Evolutionary conservation across 2,329 filamentous ascomycete genomes (phyloP).

Genomic region (Colletotrichum abscissum): DNA sequence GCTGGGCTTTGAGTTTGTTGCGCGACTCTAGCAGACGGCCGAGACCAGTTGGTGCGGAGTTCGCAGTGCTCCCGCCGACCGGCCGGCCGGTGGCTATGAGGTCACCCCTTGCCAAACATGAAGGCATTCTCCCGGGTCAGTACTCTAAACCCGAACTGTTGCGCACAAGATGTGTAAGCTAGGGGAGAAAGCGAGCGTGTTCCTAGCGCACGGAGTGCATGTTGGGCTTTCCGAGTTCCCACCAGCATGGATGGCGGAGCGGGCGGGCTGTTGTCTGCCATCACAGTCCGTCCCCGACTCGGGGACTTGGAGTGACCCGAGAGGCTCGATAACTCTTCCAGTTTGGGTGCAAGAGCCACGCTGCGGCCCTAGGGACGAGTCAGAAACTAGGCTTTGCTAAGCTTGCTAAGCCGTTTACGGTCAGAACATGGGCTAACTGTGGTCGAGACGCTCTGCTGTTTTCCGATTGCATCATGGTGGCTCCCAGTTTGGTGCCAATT

Average conservation of each 20-base stretch:
- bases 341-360: constrained; percentile 1
- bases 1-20: neutral
- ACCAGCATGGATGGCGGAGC: constrained; percentile 7
- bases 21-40: neutral
- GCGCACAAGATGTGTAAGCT: neutral
- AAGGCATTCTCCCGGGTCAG: neutral
- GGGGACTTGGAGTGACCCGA: constrained; percentile 21
- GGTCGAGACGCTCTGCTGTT: neutral
- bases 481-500: neutral
- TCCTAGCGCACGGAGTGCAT: neutral
- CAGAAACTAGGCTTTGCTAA: neutral
- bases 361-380: neutral
- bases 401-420: constrained; percentile 5
- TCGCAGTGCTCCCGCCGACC: constrained; percentile 19
- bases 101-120: constrained; percentile 14
- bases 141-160: neutral
- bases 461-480: constrained; percentile 23
- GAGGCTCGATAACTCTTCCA: neutral
- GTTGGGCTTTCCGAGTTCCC: constrained; percentile 11
- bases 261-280: constrained; percentile 12
- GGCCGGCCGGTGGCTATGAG: constrained; percentile 26
- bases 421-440: neutral
- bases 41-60: constrained; percentile 16
- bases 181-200: neutral
- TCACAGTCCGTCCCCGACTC: constrained; percentile 6